Evolutionary conservation across 495 filamentous ascomycete species (phyloP).

Genomic region (Apiosordaria backusii): DNA sequence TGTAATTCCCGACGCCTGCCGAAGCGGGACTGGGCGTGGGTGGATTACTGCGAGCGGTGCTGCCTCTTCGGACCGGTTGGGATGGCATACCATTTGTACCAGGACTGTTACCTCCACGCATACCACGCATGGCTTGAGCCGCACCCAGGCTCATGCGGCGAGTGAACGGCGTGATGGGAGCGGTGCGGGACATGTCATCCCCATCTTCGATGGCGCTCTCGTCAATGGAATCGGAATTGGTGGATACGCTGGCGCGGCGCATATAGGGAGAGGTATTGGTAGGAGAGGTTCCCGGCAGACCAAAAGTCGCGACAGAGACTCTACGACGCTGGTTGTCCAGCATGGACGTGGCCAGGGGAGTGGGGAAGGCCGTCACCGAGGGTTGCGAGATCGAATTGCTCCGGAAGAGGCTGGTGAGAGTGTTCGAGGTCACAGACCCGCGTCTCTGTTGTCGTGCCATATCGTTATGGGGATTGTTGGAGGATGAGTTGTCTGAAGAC

Average conservation of each 20-base stretch:
- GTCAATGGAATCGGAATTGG: constrained; percentile 66
- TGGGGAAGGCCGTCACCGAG: constrained; percentile 48
- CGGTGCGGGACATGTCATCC: constrained; percentile 44
- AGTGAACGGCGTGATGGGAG: constrained; percentile 70
- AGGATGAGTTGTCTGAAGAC: constrained; percentile 39
- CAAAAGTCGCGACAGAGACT: constrained; percentile 81
- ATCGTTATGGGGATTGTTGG: constrained; percentile 34
- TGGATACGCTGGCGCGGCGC: constrained; percentile 72
- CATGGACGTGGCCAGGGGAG: constrained; percentile 63
- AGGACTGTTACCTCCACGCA: constrained; percentile 44
- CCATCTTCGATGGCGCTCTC: constrained; percentile 85
- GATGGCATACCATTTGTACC: constrained; percentile 48
- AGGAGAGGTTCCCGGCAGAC: constrained; percentile 74
- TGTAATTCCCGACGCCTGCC: constrained; percentile 25
- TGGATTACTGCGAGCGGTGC: constrained; percentile 24
- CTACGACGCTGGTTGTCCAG: constrained; percentile 69
- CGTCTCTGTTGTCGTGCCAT: constrained; percentile 46
- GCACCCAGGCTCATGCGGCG: constrained; percentile 87
- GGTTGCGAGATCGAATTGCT: constrained; percentile 44
- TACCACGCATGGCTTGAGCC: constrained; percentile 65
- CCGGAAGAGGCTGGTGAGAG: constrained; percentile 54
- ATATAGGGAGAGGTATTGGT: constrained; percentile 50
- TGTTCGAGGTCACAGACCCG: constrained; percentile 52
- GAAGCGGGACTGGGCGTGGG: constrained; percentile 24
- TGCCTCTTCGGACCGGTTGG: constrained; percentile 29